A percentile compares a stretch with the other conserved stretches of the same genome.
Conservation (phyloP, 345 rosid genomes). For the Camelina laxa region DNA sequence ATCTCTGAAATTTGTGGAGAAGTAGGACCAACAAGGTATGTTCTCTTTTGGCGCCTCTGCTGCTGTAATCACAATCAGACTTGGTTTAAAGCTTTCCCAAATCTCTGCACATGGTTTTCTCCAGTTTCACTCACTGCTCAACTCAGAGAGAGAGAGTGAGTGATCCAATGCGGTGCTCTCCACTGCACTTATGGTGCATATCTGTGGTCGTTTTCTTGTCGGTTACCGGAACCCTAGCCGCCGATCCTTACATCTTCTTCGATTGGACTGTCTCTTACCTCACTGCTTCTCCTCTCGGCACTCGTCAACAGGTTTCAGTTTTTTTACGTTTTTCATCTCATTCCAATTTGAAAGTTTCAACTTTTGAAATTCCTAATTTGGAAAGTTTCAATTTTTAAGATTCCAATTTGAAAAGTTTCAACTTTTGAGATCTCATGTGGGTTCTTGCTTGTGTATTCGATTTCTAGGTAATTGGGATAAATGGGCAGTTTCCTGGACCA, state of each 20-base stretch:
- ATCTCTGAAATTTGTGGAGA: conserved; percentile 6
- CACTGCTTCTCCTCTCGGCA: conserved; percentile 67
- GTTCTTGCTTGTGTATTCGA: neutral
- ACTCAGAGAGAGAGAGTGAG: conserved; percentile 8
- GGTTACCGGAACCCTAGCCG: conserved; percentile 50
- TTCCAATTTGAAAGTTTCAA: neutral
- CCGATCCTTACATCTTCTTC: conserved; percentile 76
- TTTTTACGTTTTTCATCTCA: neutral
- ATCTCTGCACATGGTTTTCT: conserved; percentile 33
- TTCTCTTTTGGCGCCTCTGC: conserved; percentile 41
- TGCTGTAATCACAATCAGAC: conserved; percentile 33
- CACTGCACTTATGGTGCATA: conserved; percentile 19
- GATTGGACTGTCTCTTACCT: conserved; percentile 93
- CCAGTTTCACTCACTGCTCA: neutral
- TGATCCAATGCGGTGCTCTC: conserved; percentile 54
- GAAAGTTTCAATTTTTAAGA: neutral
- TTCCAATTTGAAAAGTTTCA: neutral
- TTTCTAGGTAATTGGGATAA: conserved; percentile 65
- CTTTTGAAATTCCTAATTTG: neutral
- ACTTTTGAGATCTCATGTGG: conserved; percentile 24
- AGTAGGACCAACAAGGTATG: conserved; percentile 37
- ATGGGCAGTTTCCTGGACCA: conserved; percentile 79
- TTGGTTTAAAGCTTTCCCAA: conserved; percentile 27
- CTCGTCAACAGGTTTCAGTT: conserved; percentile 63
- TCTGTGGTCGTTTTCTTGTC: conserved; percentile 36